Percentiles rank a stretch among this genome's conserved stretches.
These are phyloP conservation scores for Conticribra guillardii DNA, from an alignment of 108 stramenopile species.

Conservation along the genomic window DNA sequence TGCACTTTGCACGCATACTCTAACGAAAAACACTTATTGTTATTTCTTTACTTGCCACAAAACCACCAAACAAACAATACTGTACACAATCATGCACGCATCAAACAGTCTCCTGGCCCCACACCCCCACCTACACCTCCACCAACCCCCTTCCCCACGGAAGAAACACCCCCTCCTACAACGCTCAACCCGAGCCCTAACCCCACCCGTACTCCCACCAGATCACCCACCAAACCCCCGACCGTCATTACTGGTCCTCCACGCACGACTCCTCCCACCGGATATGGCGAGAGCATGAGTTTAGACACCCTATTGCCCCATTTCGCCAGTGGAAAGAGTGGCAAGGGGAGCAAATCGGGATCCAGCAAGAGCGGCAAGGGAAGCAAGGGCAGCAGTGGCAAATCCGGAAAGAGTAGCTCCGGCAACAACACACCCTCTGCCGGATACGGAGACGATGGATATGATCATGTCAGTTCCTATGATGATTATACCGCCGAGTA, in stretches of 20 bases:
- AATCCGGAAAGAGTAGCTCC: background rate
- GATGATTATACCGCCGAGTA: no score
- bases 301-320: no score
- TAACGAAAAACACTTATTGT: no score
- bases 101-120: background rate
- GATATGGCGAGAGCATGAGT: no score
- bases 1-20: no score
- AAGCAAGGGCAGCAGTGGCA: background rate
- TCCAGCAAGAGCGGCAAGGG: background rate
- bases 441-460: no score
- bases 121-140: background rate
- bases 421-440: no score
- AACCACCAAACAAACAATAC: no score
- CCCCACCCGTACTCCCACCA: background rate
- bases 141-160: background rate
- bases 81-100: no score
- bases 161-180: background rate
- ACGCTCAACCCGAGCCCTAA: no score
- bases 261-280: background rate
- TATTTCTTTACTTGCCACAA: no score
- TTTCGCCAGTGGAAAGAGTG: background rate
- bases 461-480: no score
- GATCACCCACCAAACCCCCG: background rate
- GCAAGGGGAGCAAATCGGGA: background rate
- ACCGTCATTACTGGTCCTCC: background rate